These are phyloP conservation scores for Tetrahymena borealis DNA, from an alignment of 73 alveolate genomes.

Conservation along the genomic window DNA sequence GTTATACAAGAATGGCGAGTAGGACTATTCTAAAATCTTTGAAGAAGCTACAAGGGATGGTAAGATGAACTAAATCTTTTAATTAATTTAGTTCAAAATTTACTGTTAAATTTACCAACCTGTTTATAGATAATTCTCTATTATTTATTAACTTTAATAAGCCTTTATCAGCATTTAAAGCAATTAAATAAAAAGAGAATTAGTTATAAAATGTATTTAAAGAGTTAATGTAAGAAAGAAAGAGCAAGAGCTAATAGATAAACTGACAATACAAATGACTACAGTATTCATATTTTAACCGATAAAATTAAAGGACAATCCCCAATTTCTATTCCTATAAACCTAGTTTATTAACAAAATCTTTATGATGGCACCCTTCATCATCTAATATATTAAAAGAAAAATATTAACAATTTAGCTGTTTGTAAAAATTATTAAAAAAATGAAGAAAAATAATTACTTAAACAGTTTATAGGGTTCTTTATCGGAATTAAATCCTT, in stretches of 20 bases:
- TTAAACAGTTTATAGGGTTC: not conserved
- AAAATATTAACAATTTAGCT: not conserved
- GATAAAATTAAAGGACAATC: not conserved
- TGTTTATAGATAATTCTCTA: not conserved
- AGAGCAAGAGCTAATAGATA: not conserved
- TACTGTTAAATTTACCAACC: not conserved
- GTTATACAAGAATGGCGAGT: not conserved
- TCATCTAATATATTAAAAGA: not conserved
- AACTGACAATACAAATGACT: not conserved
- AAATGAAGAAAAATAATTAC: not conserved
- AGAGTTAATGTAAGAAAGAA: not conserved
- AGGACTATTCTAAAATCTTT: not conserved
- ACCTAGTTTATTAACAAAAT: not conserved
- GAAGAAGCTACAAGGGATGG: not conserved
- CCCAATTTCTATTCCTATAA: conserved; percentile 2
- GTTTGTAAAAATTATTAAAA: not conserved
- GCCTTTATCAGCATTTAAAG: not conserved
- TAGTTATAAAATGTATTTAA: not conserved
- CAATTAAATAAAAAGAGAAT: not conserved
- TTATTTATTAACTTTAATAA: not conserved
- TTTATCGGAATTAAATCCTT: not conserved
- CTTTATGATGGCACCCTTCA: conserved; percentile 3
- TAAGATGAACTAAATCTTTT: not conserved
- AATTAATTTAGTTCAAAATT: not conserved
- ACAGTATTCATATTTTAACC: not conserved